phyloP scores from a whole-genome alignment of 176 grass and related monocot genomes.

The Tuctoria greenei region DNA sequence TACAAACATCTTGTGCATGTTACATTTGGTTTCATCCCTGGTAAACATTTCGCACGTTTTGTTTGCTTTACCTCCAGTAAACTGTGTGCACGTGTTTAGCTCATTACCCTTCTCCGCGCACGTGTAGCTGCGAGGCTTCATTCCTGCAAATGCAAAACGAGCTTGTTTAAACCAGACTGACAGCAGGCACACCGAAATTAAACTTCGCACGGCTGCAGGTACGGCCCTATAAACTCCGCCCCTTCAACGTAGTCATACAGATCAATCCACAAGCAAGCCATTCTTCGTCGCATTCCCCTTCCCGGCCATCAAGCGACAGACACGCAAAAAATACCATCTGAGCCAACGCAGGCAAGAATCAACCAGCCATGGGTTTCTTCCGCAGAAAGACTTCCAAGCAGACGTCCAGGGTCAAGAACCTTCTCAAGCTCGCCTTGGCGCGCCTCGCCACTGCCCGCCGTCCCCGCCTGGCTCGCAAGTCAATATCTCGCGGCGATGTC shows the following conservation, averaged over 20 bases:
- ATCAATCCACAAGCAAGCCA: slow-evolving; percentile 16
- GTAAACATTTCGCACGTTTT: no score
- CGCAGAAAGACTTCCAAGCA: slow-evolving; percentile 36
- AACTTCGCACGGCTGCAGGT: neutral
- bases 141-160: slow-evolving; percentile 26
- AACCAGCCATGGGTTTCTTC: slow-evolving; percentile 36
- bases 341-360: neutral
- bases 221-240: slow-evolving; percentile 6
- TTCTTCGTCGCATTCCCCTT: neutral
- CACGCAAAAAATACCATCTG: neutral
- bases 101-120: slow-evolving; percentile 6
- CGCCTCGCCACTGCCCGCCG: slow-evolving; percentile 28
- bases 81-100: slow-evolving; percentile 23
- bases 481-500: slow-evolving; percentile 38
- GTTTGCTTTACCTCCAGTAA: no score
- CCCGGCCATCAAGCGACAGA: slow-evolving; percentile 28
- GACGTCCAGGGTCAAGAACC: slow-evolving; percentile 37
- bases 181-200: slow-evolving; percentile 33
- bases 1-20: no score
- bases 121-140: neutral
- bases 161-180: slow-evolving; percentile 26
- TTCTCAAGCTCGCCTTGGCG: slow-evolving; percentile 32
- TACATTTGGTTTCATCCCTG: no score
- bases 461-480: slow-evolving; percentile 37
- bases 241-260: slow-evolving; percentile 9